phyloP scores from a whole-genome alignment of 345 rosid species.

The Gossypioides kirkii region DNA sequence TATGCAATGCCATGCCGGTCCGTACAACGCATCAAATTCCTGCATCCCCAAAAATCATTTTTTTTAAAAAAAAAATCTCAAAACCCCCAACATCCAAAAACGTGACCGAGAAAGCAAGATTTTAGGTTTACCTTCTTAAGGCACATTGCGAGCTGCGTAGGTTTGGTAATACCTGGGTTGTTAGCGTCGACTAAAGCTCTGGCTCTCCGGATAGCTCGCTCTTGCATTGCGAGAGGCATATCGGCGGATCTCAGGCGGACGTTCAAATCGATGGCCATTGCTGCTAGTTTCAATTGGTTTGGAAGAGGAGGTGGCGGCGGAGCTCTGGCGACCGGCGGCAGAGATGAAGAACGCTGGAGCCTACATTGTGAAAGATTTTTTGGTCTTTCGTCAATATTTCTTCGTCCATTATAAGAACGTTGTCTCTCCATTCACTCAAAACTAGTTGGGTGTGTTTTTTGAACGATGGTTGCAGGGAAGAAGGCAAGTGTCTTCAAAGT shows the following conservation, averaged over 20 bases:
- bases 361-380: neutral
- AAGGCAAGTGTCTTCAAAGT: neutral
- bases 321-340: slow-evolving; percentile 6
- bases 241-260: slow-evolving; percentile 53
- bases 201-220: slow-evolving; percentile 37
- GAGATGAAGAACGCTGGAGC: slow-evolving; percentile 7
- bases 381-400: neutral
- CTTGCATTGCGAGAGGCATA: slow-evolving; percentile 44
- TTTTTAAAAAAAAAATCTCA: neutral
- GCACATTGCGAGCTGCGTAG: slow-evolving; percentile 38
- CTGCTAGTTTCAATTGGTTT: slow-evolving; percentile 35
- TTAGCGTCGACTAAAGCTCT: slow-evolving; percentile 28
- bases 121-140: slow-evolving; percentile 37
- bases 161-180: slow-evolving; percentile 20
- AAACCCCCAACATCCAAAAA: neutral
- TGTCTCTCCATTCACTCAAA: slow-evolving; percentile 7
- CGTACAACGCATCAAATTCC: slow-evolving; percentile 10
- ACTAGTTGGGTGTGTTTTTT: too few species aligned
- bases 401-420: slow-evolving; percentile 6
- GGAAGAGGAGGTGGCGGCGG: neutral
- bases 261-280: slow-evolving; percentile 37
- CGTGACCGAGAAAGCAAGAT: neutral
- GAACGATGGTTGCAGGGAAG: neutral
- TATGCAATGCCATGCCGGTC: slow-evolving; percentile 49
- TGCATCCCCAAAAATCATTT: neutral